Base-by-base conservation (phyloP, 2,329 filamentous ascomycete genomes). In the Alternaria longipes region DNA sequence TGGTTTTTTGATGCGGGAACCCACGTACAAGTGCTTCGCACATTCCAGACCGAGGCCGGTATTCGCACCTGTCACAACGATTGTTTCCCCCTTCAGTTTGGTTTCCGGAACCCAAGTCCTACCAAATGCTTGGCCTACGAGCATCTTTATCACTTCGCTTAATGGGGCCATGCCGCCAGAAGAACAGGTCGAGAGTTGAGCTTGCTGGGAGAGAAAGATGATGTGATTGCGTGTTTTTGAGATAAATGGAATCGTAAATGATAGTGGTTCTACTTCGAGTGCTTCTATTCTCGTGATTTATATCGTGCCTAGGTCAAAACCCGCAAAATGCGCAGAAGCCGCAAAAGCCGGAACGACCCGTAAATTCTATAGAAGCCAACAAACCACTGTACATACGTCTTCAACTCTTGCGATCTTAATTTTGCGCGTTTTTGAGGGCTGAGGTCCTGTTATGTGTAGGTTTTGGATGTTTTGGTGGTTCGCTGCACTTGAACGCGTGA, bases 1-100 rank as follows among this genome's bases (percentile, higher is more conserved):
- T 36, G 6, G 34, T 14, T 36, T 36, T 24, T 26, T 16, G 16
- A 38, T 38, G 7, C 8, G 18, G 20, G 3, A 20, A 47, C 8
- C 32, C 14, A 57, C 56, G n/a, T 57, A 63, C 60, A 22, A 18
- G 32, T 65, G 57, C 24, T 61, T 63, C 16, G 52, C 63, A 45
- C 56, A 63, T 20, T 63, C 54, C 14, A 63, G 26, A 8, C 63
- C 56, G 7, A 64, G 28, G 16, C 62, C 62, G 24, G 59, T 64
- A n/a, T 61, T 62, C 5, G 54, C 59, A 4, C 58, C 63, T 6
- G 63, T 63, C 16, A 65, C 51, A 18, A 65, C 24, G 8, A 65
- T 49, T 8, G 60, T 63, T 22, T 59, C 26, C 8, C 46, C 59
- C 12, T 36, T 24, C 12, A 63, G 8, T 22, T 58, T 38, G 12